These are phyloP conservation scores for Citrus inodora DNA, from an alignment of 345 rosid species.

Conservation along the genomic window DNA sequence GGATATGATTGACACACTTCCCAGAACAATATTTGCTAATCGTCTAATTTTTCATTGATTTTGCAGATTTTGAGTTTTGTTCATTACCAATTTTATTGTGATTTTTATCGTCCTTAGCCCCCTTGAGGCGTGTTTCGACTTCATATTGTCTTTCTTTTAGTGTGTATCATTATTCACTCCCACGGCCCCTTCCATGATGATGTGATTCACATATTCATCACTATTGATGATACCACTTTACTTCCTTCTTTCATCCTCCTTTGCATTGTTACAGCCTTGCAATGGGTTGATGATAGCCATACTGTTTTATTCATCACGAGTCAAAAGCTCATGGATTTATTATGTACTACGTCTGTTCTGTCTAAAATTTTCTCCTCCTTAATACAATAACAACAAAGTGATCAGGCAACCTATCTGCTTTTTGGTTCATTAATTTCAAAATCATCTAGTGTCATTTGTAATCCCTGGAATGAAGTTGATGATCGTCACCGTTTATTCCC, in stretches of 20 bases:
- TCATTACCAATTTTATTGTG: background rate
- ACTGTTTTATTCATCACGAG: no score
- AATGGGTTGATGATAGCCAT: no score
- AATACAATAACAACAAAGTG: no score
- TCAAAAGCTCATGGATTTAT: no score
- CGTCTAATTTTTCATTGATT: background rate
- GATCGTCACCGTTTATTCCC: no score
- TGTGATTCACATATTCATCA: background rate
- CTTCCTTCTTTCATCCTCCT: background rate
- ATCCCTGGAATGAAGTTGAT: no score
- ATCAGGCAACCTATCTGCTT: no score
- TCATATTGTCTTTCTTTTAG: background rate
- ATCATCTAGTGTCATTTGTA: no score
- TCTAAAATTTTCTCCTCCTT: no score
- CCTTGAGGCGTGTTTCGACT: background rate
- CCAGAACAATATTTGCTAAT: background rate
- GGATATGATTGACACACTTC: background rate
- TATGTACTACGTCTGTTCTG: no score
- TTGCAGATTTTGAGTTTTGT: background rate
- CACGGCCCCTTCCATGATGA: background rate
- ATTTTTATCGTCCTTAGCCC: background rate
- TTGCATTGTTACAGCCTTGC: background rate
- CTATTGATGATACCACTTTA: background rate
- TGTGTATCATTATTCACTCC: no score
- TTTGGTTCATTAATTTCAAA: no score